Evolutionary conservation across 169 alveolate genomes (phyloP).

Genomic region (Cryptosporidium ryanae): DNA sequence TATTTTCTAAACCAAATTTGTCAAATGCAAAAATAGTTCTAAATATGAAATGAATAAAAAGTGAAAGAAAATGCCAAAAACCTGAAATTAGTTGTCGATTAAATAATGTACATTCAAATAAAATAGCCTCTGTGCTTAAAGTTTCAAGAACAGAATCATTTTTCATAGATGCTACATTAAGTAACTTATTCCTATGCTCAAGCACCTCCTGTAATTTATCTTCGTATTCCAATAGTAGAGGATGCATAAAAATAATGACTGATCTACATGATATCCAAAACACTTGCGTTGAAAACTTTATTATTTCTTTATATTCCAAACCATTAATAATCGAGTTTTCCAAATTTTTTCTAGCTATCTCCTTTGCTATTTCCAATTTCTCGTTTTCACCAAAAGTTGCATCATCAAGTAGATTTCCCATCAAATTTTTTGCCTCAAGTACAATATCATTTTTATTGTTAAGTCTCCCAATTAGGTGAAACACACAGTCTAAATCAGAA

Average conservation of each 20-base stretch:
- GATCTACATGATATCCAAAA: conserved; percentile 87
- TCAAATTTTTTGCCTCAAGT: conserved; percentile 20
- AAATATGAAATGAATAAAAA: conserved; percentile 74
- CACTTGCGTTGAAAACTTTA: conserved; percentile 86
- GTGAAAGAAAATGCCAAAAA: conserved; percentile 78
- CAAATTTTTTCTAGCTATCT: conserved; percentile 29
- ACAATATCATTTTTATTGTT: conserved; percentile 6
- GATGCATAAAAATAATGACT: conserved; percentile 83
- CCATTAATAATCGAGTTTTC: neutral
- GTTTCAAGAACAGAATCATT: conserved; percentile 43
- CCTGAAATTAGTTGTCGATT: conserved; percentile 72
- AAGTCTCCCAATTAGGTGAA: conserved; percentile 26
- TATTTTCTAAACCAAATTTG: conserved; percentile 49
- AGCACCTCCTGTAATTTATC: conserved; percentile 62
- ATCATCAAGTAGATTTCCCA: conserved; percentile 65
- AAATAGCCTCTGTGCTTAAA: conserved; percentile 76
- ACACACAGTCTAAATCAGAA: conserved; percentile 42
- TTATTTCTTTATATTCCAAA: conserved; percentile 73
- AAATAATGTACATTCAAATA: conserved; percentile 30
- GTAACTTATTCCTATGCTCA: conserved; percentile 78
- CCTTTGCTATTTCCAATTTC: conserved; percentile 3
- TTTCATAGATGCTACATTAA: conserved; percentile 67
- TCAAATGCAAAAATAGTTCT: conserved; percentile 62
- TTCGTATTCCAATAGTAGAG: conserved; percentile 77
- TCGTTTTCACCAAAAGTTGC: conserved; percentile 71